Percentiles rank a stretch among this genome's conserved stretches.
phyloP scores from a whole-genome alignment of 306 rosid species.

The Fagus crenata region DNA sequence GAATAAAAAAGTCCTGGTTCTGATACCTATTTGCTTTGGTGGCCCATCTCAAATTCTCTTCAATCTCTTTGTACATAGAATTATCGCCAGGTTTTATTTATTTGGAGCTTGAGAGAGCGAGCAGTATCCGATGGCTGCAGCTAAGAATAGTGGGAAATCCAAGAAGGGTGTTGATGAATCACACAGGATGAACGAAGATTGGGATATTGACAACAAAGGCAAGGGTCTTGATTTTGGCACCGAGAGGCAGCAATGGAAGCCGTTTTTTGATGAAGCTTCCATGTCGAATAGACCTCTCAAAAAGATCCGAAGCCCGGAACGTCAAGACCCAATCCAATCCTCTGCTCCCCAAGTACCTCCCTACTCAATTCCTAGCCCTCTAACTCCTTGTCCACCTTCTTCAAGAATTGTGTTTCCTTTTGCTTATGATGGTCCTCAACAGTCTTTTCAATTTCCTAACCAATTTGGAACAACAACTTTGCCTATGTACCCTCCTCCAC shows the following conservation, averaged over 20 bases:
- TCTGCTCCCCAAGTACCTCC: conserved; percentile 29
- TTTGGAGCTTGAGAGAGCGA: conserved; percentile 43
- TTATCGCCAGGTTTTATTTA: neutral
- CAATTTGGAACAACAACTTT: conserved; percentile 39
- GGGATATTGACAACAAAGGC: conserved; percentile 39
- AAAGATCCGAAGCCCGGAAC: conserved; percentile 70
- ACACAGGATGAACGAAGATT: conserved; percentile 18
- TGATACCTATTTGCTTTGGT: conserved; percentile 10
- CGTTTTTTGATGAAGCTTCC: conserved; percentile 56
- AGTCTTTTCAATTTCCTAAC: conserved; percentile 40
- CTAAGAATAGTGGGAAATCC: conserved; percentile 52
- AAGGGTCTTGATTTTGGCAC: conserved; percentile 34
- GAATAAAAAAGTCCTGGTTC: neutral
- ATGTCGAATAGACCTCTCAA: conserved; percentile 63
- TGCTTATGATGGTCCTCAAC: conserved; percentile 51
- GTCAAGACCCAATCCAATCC: conserved; percentile 34
- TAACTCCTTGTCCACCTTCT: conserved; percentile 30
- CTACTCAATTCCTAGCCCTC: conserved; percentile 22
- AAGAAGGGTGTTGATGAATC: conserved; percentile 38
- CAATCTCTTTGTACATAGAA: neutral
- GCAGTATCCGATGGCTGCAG: conserved; percentile 50
- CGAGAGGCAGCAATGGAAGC: conserved; percentile 52
- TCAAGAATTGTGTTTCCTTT: conserved; percentile 70
- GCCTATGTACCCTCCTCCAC: conserved; percentile 38
- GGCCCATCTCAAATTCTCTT: conserved; percentile 29